phyloP scores from a whole-genome alignment of 768 basidiomycete species.

The Floccularia luteovirens region DNA sequence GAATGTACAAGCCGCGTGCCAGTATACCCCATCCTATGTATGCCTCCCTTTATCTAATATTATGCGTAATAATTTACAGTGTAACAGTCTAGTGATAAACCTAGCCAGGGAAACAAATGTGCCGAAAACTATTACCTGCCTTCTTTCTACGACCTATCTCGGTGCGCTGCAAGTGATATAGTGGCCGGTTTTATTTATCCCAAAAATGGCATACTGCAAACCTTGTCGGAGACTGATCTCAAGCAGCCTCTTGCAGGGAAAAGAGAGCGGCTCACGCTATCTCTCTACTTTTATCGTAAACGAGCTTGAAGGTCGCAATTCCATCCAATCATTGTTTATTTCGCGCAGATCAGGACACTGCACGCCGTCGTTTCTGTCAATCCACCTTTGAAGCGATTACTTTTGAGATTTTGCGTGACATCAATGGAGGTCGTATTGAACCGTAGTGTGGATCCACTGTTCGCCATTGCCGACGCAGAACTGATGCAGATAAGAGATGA shows the following conservation, averaged over 20 bases:
- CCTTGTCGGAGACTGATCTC: slow-evolving; percentile 46
- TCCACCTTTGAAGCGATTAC: slow-evolving; percentile 68
- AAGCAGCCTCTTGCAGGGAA: slow-evolving; percentile 53
- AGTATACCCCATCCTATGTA: slow-evolving; percentile 64
- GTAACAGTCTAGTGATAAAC: slow-evolving; percentile 53
- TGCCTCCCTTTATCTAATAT: slow-evolving; percentile 14
- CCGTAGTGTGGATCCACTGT: slow-evolving; percentile 63
- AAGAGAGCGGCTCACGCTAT: slow-evolving; percentile 66
- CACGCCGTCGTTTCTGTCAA: slow-evolving; percentile 50
- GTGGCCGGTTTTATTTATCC: slow-evolving; percentile 39
- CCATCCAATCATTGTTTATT: slow-evolving; percentile 42
- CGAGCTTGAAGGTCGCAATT: slow-evolving; percentile 59
- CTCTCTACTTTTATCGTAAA: slow-evolving; percentile 74
- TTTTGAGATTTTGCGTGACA: slow-evolving; percentile 67
- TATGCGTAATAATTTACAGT: slow-evolving; percentile 5
- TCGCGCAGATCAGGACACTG: slow-evolving; percentile 35
- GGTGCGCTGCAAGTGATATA: slow-evolving; percentile 55
- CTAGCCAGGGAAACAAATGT: slow-evolving; percentile 52
- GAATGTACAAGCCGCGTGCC: slow-evolving; percentile 48
- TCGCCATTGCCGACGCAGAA: slow-evolving; percentile 60
- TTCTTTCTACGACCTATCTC: slow-evolving; percentile 77
- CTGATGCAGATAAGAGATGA: slow-evolving; percentile 57
- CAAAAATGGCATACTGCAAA: slow-evolving; percentile 23
- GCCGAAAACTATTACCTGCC: slow-evolving; percentile 57
- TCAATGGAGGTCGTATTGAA: slow-evolving; percentile 62